Conservation (phyloP, 495 filamentous ascomycete species). For the Haplographium delicatum region DNA sequence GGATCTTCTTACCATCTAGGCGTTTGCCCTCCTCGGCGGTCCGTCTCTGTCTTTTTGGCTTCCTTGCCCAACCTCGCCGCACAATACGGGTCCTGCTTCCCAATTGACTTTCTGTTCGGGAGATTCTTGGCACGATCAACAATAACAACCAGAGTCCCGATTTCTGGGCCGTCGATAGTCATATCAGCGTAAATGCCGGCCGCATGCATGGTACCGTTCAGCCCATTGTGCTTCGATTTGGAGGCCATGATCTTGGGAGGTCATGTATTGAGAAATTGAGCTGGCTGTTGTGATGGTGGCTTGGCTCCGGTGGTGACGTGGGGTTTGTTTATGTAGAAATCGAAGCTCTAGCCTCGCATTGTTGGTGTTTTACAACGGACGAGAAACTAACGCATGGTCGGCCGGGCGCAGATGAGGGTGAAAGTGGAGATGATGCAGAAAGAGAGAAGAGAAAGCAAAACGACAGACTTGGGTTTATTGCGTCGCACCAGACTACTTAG, state of each 20-base stretch:
- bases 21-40: constrained; percentile 91
- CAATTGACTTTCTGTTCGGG: constrained; percentile 92
- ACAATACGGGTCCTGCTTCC: constrained; percentile 98
- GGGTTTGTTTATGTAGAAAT: constrained; percentile 9
- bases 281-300: constrained; percentile 8
- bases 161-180: constrained; percentile 88
- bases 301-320: background rate
- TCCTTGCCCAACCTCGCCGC: constrained; percentile 92
- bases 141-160: constrained; percentile 87
- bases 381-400: background rate
- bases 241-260: constrained; percentile 33
- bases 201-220: constrained; percentile 58
- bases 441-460: background rate
- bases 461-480: too few relatives aligned
- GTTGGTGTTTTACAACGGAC: background rate
- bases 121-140: constrained; percentile 94
- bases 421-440: background rate
- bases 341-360: constrained; percentile 20
- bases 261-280: background rate
- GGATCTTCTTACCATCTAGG: constrained; percentile 70
- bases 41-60: constrained; percentile 94
- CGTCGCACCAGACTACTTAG: too few relatives aligned
- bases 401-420: background rate
- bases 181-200: constrained; percentile 96
- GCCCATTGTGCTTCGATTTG: constrained; percentile 39